phyloP scores from a whole-genome alignment of 2,329 filamentous ascomycete genomes.

The Madurella fahalii region DNA sequence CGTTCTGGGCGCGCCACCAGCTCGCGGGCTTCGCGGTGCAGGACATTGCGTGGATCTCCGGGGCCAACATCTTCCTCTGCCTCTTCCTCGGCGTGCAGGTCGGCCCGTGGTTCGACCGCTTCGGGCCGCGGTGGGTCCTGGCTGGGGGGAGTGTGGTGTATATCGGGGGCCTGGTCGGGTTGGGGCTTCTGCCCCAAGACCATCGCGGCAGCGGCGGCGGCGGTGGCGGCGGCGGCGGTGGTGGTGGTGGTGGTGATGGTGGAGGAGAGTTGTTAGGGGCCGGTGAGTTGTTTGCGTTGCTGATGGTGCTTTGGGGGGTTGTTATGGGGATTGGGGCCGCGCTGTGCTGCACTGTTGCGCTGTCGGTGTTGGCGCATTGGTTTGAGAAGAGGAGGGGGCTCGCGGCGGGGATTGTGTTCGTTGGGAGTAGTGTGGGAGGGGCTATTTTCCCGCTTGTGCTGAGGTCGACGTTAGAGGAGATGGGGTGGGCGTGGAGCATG shows the following conservation, averaged over 20 bases:
- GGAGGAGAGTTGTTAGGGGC: neutral
- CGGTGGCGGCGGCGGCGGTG: neutral
- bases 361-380: constrained; percentile 15
- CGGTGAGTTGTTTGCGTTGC: constrained; percentile 1
- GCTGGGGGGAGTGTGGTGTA: constrained; percentile 7
- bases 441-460: constrained; percentile 11
- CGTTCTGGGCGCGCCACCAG: constrained; percentile 8
- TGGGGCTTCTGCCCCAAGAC: constrained; percentile 4
- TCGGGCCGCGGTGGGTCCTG: constrained; percentile 12
- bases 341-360: constrained; percentile 9
- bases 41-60: constrained; percentile 24
- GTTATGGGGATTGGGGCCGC: constrained; percentile 9
- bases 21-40: constrained; percentile 2
- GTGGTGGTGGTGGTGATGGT: neutral
- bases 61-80: constrained; percentile 50
- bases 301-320: constrained; percentile 11
- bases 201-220: neutral
- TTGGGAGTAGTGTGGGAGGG: constrained; percentile 9
- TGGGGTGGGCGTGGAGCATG: constrained; percentile 16
- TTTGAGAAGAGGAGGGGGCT: constrained; percentile 7
- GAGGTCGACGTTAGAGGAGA: constrained; percentile 1
- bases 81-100: constrained; percentile 14
- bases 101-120: constrained; percentile 14
- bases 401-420: constrained; percentile 12
- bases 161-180: constrained; percentile 2